Conservation (phyloP, 108 stramenopile species). For the Schizochytrium sp. region DNA sequence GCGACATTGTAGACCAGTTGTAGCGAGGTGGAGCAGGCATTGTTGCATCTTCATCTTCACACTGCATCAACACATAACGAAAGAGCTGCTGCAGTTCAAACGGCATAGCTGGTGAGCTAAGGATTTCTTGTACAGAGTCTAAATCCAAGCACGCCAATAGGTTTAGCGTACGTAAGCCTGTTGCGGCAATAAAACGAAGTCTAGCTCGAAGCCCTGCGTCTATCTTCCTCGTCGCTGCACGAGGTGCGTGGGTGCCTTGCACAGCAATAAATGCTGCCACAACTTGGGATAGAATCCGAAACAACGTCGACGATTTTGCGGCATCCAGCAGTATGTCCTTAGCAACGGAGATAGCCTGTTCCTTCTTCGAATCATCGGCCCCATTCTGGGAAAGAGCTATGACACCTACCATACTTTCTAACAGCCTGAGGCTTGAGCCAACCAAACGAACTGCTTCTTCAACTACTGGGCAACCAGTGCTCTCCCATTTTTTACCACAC, state of each 20-base stretch:
- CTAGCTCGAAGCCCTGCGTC: neutral
- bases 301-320: neutral
- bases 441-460: neutral
- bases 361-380: neutral
- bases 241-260: conserved; percentile 6
- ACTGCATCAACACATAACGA: conserved; percentile 23
- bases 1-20: neutral
- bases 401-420: neutral
- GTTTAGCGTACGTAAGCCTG: conserved; percentile 25
- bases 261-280: conserved; percentile 55
- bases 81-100: conserved; percentile 58
- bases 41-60: neutral
- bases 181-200: neutral
- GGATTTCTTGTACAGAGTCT: neutral
- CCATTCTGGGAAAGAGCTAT: neutral
- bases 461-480: conserved; percentile 19
- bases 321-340: neutral
- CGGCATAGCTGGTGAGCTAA: conserved; percentile 37
- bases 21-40: conserved; percentile 6
- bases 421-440: neutral
- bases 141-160: neutral
- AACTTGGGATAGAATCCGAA: conserved; percentile 35
- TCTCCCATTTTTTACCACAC: conserved; percentile 48
- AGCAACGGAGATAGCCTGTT: neutral
- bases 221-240: neutral